Evolutionary conservation across 169 alveolate species (phyloP).

Genomic region (Fabrea salina): DNA sequence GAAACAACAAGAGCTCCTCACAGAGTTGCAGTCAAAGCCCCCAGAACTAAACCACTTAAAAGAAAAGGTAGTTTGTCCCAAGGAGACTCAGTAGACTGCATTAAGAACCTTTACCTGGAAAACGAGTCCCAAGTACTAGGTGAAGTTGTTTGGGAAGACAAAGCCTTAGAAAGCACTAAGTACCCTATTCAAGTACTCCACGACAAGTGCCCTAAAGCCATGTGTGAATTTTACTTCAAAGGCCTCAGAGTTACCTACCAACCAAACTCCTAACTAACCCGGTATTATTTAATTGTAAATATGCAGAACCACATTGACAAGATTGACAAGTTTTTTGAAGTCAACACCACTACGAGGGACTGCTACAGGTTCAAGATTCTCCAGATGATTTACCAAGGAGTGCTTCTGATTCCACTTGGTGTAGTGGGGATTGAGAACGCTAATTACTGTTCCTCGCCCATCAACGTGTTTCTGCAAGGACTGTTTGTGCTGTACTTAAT

Average conservation of each 20-base stretch:
- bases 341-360: neutral
- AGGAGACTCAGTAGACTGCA: neutral
- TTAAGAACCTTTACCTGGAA: neutral
- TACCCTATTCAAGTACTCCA: slow-evolving; percentile 2
- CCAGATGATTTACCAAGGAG: neutral
- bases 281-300: too few species aligned
- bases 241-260: neutral
- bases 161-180: neutral
- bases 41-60: neutral
- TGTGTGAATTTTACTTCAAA: slow-evolving; percentile 16
- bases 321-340: neutral
- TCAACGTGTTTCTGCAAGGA: slow-evolving; percentile 13
- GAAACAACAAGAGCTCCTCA: neutral
- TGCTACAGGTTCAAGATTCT: neutral
- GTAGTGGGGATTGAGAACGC: neutral
- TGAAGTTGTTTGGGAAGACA: slow-evolving; percentile 16
- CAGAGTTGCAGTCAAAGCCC: too few species aligned
- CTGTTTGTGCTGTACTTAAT: neutral
- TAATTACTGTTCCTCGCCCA: slow-evolving; percentile 23
- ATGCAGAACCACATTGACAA: neutral
- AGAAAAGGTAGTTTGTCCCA: slow-evolving; percentile 22
- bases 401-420: neutral
- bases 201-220: slow-evolving; percentile 10
- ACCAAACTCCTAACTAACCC: neutral
- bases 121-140: slow-evolving; percentile 7